Evolutionary conservation across 2,329 filamentous ascomycete genomes (phyloP), one percentile per base, ranked within the genome.

Genomic region (Colletotrichum neosansevieriae): DNA sequence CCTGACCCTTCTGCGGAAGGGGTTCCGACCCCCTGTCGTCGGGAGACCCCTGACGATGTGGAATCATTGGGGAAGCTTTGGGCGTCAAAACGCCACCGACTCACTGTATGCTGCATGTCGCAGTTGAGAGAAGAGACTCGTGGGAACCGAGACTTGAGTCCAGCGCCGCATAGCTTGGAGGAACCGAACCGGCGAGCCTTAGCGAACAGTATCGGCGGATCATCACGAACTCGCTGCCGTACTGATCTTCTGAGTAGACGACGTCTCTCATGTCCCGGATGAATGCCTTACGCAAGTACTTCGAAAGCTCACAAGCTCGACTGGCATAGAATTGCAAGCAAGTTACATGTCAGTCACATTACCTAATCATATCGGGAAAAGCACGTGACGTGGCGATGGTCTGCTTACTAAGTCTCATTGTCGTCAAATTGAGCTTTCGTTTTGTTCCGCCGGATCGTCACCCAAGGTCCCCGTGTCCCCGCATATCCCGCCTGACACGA

Each of bases 61-160:
- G 65, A 68, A 69, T 65, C 61, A 65, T 38, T 29, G 10, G 19
- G 29, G 24, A 29, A 42, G 24, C 17, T 66, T 38, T 56, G 17
- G 66, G 54, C 65, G 61, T 15, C 21, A 29, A 21, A 50, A 53
- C 54, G 54, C 50, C 66, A 69, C 63, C 57, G 34, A 36, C 24
- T 32, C 21, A 42, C 49, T 44, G 54, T 49, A 6, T 56, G 56
- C 66, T 65, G 54, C 49, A 65, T 69, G 66, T 66, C 66, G 66
- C 61, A 69, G 61, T 49, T 65, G 47, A 45, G 21, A 24, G 24
- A 44, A 42, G 54, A 68, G 29, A 36, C 54, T 49, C 54, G 19
- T 60, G 49, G 61, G 40, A 15, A 60, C 40, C 21, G 60, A 49
- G 42, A 56, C 12, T 38, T 38, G 36, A 15, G 47, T 40, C 63